Base-by-base conservation (phyloP, 2,329 filamentous ascomycete species). In the Drechslera avenae region DNA sequence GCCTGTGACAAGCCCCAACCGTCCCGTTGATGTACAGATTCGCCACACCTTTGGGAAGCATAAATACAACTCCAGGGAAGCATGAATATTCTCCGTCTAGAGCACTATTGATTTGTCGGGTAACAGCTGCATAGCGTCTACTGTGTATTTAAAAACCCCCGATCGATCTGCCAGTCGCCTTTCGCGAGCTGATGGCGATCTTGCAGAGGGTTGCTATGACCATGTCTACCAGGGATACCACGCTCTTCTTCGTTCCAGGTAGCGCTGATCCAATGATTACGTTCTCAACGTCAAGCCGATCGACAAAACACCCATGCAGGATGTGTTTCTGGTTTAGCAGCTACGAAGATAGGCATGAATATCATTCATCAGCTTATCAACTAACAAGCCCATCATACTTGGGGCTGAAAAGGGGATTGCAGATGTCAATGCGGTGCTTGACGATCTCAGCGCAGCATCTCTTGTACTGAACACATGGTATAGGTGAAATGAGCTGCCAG, bases 141-240 rank as follows among this genome's bases (percentile, higher is more conserved):
- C 32, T 47, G 36, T 10, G 18, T n/a, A n/a, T n/a, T n/a, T 19
- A 19, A 8, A 23, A 23, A 23, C 6, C 2, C 3, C 21, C 8
- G 26, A 28, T 28, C 26, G 26, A 9, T 10, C 10, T 13, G 10
- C 8, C 10, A 12, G 7, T 12, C 26, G 21, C 7, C 3, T 13
- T 28, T 12, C 7, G 26, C 26, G 26, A 28, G 26, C 42, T 44
- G 40, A 42, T 39, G 28, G 40, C 43, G 39, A 43, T 40, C 8
- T 17, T 21, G 32, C 35, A 30, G 13, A 44, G 21, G 21, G 9
- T 23, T 7, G 21, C 4, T 23, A 32, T 5, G 26, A 40, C 39
- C 44, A 31, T 45, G 39, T 34, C 26, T 34, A 52, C 21, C 41
- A 50, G 54, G 44, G 51, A 28, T 50, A 46, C 42, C 45, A 32